phyloP scores from a whole-genome alignment of 1,139 yeast genomes.

The Pichia sp. region DNA sequence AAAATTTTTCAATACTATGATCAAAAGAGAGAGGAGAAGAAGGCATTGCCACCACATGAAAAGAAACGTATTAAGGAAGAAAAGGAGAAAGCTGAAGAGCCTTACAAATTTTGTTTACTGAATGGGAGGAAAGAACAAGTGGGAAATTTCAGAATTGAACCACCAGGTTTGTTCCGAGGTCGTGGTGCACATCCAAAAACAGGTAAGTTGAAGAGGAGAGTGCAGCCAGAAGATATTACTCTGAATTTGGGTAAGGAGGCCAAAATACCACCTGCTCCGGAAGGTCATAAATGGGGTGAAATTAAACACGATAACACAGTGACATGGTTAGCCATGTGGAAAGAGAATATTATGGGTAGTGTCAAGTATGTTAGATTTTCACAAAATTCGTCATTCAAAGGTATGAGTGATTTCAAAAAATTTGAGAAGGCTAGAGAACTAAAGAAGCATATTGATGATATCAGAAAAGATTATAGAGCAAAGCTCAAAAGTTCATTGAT shows the following conservation, averaged over 20 bases:
- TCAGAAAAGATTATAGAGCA: slow-evolving; percentile 67
- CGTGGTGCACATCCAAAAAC: slow-evolving; percentile 97
- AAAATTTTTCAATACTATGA: slow-evolving; percentile 72
- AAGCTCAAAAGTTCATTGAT: slow-evolving; percentile 68
- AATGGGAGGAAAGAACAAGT: slow-evolving; percentile 90
- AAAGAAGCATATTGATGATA: slow-evolving; percentile 60
- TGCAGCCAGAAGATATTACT: slow-evolving; percentile 81
- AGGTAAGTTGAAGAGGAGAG: slow-evolving; percentile 78
- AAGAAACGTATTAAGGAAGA: slow-evolving; percentile 67
- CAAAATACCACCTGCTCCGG: slow-evolving; percentile 74
- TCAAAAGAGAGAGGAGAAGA: slow-evolving; percentile 62
- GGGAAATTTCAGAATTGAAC: slow-evolving; percentile 91
- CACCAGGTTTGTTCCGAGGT: slow-evolving; percentile 93
- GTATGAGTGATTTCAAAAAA: slow-evolving; percentile 83
- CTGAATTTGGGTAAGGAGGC: slow-evolving; percentile 72
- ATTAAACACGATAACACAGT: slow-evolving; percentile 83
- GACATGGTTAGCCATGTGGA: slow-evolving; percentile 97
- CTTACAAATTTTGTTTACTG: slow-evolving; percentile 68
- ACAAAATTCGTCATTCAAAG: slow-evolving; percentile 84
- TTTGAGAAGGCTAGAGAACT: slow-evolving; percentile 89
- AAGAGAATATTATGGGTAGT: slow-evolving; percentile 79
- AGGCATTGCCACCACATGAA: slow-evolving; percentile 57
- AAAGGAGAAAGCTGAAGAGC: slow-evolving; percentile 70
- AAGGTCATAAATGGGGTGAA: slow-evolving; percentile 88
- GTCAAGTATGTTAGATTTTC: slow-evolving; percentile 88